Conservation (phyloP, 2,329 filamentous ascomycete genomes). For the Talaromyces sp. region DNA sequence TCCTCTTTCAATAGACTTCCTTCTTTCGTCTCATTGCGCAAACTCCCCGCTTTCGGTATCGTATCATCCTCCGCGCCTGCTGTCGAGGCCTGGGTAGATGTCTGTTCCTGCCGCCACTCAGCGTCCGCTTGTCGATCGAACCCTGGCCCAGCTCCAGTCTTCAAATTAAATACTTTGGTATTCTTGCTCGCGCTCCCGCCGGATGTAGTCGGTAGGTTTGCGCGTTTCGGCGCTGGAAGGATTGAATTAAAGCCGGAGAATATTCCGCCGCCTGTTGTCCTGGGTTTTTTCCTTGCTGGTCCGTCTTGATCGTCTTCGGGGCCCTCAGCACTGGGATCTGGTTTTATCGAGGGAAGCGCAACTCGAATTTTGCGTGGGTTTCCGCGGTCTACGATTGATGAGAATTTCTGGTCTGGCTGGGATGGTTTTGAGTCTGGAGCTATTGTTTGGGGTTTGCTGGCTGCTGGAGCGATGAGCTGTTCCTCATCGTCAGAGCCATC, state of each 20-base stretch:
- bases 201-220: slow-evolving; percentile 3
- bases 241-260: slow-evolving; percentile 84
- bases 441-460: slow-evolving; percentile 17
- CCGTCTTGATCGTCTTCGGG: slow-evolving; percentile 46
- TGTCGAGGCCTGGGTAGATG: slow-evolving; percentile 26
- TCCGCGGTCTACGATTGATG: slow-evolving; percentile 75
- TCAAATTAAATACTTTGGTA: slow-evolving; percentile 64
- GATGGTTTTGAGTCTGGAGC: slow-evolving; percentile 24
- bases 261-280: slow-evolving; percentile 59
- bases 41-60: slow-evolving; percentile 26
- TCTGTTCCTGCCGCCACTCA: slow-evolving; percentile 31
- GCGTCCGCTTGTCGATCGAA: slow-evolving; percentile 64
- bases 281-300: slow-evolving; percentile 69
- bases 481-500: slow-evolving; percentile 63
- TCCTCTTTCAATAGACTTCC: slow-evolving; percentile 22
- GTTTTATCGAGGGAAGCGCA: slow-evolving; percentile 61
- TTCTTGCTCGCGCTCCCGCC: slow-evolving; percentile 24
- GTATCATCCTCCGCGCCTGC: slow-evolving; percentile 32
- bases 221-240: slow-evolving; percentile 74
- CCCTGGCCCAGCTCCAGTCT: slow-evolving; percentile 77
- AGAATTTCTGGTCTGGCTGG: slow-evolving; percentile 51
- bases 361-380: slow-evolving; percentile 82
- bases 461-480: slow-evolving; percentile 26
- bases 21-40: slow-evolving; percentile 19
- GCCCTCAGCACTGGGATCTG: slow-evolving; percentile 30